These are phyloP conservation scores for Rubia occidens DNA, from an alignment of 305 asterid species.

Conservation along the genomic window DNA sequence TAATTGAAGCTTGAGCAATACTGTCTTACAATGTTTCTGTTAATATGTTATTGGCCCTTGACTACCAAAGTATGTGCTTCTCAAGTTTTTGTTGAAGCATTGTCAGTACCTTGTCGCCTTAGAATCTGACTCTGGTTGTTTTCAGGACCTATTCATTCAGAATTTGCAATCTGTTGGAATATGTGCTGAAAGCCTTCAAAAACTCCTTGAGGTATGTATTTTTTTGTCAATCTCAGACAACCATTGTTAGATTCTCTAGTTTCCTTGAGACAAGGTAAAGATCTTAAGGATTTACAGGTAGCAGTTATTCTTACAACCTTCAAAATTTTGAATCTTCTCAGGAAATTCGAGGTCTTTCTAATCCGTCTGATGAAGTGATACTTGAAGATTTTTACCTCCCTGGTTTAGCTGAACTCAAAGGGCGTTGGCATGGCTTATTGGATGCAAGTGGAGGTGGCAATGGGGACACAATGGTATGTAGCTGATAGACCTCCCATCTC, in stretches of 20 bases:
- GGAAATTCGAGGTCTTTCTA: slow-evolving; percentile 86
- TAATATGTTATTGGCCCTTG: neutral
- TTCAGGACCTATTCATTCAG: slow-evolving; percentile 85
- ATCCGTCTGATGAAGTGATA: slow-evolving; percentile 67
- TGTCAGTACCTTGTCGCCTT: neutral
- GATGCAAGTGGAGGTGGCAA: slow-evolving; percentile 99
- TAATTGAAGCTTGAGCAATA: neutral
- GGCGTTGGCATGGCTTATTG: slow-evolving; percentile 85
- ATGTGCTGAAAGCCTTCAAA: slow-evolving; percentile 80
- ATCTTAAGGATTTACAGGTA: neutral
- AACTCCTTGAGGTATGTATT: slow-evolving; percentile 73
- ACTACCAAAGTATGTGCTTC: neutral
- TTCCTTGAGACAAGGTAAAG: neutral
- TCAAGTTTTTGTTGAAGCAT: neutral
- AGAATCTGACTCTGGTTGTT: slow-evolving; percentile 19
- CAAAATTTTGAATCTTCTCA: slow-evolving; percentile 24
- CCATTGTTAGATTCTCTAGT: neutral
- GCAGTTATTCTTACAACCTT: slow-evolving; percentile 8
- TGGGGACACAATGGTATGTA: slow-evolving; percentile 86
- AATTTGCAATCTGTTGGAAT: slow-evolving; percentile 85
- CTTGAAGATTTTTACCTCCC: slow-evolving; percentile 88
- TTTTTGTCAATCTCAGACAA: neutral
- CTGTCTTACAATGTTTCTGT: neutral
- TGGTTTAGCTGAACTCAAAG: slow-evolving; percentile 95
- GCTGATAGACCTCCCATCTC: slow-evolving; percentile 17